A percentile compares a stretch with the other conserved stretches of the same genome.
Evolutionary conservation across 2,329 filamentous ascomycete genomes (phyloP).

Genomic region (Neofusicoccum kwambonambiense): DNA sequence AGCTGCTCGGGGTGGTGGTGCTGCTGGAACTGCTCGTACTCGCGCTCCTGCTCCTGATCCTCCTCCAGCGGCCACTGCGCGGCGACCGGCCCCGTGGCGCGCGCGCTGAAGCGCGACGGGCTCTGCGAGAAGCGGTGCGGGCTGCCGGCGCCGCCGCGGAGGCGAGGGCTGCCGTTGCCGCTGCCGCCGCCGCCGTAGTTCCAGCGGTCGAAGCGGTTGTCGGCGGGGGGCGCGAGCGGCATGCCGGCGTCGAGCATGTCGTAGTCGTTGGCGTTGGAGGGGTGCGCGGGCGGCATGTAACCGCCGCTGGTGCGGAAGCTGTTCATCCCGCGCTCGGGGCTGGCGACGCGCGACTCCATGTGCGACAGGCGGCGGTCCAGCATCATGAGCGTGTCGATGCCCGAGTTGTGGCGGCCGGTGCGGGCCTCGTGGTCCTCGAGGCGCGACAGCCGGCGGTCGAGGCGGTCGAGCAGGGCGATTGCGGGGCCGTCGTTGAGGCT

Average conservation of each 20-base stretch:
- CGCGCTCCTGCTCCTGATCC: background rate
- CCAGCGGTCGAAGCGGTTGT: constrained; percentile 8
- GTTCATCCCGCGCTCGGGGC: background rate
- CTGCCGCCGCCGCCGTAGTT: background rate
- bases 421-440: constrained; percentile 13
- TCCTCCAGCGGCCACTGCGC: constrained; percentile 2
- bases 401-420: background rate
- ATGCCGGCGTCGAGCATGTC: background rate
- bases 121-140: constrained; percentile 3
- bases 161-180: background rate
- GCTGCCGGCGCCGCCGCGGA: background rate
- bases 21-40: background rate
- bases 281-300: background rate
- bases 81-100: background rate
- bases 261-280: background rate
- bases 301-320: background rate
- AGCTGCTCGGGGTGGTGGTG: background rate
- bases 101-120: background rate
- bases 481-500: background rate
- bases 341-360: constrained; percentile 9
- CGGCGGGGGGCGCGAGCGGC: background rate
- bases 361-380: constrained; percentile 7
- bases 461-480: constrained; percentile 15
- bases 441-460: constrained; percentile 12
- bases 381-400: constrained; percentile 3